phyloP scores from a whole-genome alignment of 257 asterid species.

The Scutellaria baicalensis region DNA sequence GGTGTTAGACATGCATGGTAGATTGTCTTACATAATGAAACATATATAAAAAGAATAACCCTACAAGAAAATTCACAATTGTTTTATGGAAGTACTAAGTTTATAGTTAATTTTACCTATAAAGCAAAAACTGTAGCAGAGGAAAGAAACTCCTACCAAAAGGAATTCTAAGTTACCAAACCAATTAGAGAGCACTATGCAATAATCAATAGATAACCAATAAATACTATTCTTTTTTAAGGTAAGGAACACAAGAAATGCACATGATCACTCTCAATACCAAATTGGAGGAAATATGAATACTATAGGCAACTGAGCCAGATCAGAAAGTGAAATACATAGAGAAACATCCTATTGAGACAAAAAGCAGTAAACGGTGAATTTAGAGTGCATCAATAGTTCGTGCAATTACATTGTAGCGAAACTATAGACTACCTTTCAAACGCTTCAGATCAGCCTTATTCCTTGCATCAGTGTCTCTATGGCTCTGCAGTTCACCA shows the following conservation, averaged over 20 bases:
- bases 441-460: constrained; percentile 60
- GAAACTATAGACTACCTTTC: constrained; percentile 42
- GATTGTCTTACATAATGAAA: neutral
- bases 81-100: neutral
- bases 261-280: neutral
- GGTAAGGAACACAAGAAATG: neutral
- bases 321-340: neutral
- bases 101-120: neutral
- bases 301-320: neutral
- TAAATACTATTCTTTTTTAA: neutral
- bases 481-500: constrained; percentile 61
- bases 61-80: neutral
- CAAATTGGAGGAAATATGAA: neutral
- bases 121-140: neutral
- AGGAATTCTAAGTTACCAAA: neutral
- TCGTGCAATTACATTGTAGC: neutral
- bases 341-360: neutral
- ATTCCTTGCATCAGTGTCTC: constrained; percentile 74
- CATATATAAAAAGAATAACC: neutral
- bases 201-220: neutral
- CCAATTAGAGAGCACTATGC: neutral
- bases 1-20: neutral
- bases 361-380: neutral
- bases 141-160: neutral
- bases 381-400: neutral